phyloP scores from a whole-genome alignment of 2,329 filamentous ascomycete genomes.

The Cladosporium halotolerans region DNA sequence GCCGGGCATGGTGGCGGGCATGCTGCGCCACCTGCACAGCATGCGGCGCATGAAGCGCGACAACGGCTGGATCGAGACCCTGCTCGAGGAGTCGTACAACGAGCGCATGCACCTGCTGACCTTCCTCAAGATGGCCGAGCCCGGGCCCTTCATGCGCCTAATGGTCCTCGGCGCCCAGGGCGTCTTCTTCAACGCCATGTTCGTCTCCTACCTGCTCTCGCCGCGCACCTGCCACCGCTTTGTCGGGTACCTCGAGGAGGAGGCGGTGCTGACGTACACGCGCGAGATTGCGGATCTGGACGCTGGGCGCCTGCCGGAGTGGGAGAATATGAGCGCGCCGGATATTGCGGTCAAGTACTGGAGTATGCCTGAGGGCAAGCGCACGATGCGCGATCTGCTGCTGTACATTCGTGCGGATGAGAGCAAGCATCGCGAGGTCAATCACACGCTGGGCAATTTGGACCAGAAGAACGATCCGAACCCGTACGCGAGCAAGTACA shows the following conservation, averaged over 20 bases:
- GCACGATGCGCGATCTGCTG: conserved; percentile 79
- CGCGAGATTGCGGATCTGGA: conserved; percentile 84
- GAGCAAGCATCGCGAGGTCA: conserved; percentile 75
- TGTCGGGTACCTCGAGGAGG: conserved; percentile 94
- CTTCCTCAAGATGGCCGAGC: conserved; percentile 85
- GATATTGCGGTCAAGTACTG: conserved; percentile 90
- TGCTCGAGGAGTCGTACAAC: conserved; percentile 34
- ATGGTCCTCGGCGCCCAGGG: conserved; percentile 91
- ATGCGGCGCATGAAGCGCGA: conserved; percentile 82
- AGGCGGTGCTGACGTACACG: conserved; percentile 93
- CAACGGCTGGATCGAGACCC: conserved; percentile 74
- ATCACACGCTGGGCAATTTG: conserved; percentile 88
- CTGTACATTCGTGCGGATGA: conserved; percentile 88
- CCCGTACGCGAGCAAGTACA: conserved; percentile 80
- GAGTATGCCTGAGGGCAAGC: conserved; percentile 80
- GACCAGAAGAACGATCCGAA: conserved; percentile 83
- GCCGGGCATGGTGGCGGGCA: conserved; percentile 93
- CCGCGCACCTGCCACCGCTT: conserved; percentile 89
- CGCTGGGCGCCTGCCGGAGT: conserved; percentile 72
- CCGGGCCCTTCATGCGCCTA: conserved; percentile 81
- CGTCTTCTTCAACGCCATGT: conserved; percentile 93
- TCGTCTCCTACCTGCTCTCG: conserved; percentile 78
- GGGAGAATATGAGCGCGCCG: conserved; percentile 71
- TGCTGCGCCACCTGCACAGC: conserved; percentile 81
- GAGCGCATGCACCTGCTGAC: conserved; percentile 81